These are phyloP conservation scores for Fragaria ananassa DNA, from an alignment of 306 rosid species.

Conservation along the genomic window DNA sequence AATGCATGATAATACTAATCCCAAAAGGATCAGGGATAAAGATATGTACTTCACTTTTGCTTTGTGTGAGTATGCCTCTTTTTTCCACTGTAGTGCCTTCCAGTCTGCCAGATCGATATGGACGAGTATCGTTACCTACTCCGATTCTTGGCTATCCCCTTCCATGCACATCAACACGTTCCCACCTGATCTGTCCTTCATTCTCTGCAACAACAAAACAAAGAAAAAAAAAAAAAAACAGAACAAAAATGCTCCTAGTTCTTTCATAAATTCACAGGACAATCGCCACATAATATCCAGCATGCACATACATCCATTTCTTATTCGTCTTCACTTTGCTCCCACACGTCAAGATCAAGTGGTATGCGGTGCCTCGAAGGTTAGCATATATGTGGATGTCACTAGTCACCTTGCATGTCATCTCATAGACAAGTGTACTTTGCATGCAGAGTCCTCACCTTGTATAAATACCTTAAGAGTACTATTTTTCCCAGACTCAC, in stretches of 20 bases:
- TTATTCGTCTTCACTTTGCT: background rate
- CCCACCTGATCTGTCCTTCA: slow-evolving; percentile 4
- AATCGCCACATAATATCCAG: background rate
- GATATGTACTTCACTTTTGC: background rate
- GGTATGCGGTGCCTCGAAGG: slow-evolving; percentile 4
- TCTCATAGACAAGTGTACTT: background rate
- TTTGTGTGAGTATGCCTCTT: background rate
- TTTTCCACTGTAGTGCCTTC: background rate
- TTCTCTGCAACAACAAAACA: background rate
- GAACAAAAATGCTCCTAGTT: background rate
- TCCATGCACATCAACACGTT: slow-evolving; percentile 34
- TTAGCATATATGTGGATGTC: background rate
- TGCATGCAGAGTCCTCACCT: slow-evolving; percentile 1
- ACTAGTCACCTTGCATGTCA: slow-evolving; percentile 42
- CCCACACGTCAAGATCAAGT: slow-evolving; percentile 15
- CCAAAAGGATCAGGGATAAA: background rate
- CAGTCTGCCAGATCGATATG: background rate
- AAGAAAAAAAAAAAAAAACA: background rate
- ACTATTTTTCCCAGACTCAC: background rate
- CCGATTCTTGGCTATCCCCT: slow-evolving; percentile 2
- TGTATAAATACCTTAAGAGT: background rate
- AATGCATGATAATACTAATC: no score
- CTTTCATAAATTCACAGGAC: background rate
- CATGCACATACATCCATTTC: background rate
- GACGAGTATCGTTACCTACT: slow-evolving; percentile 13